phyloP scores from a whole-genome alignment of 257 asterid genomes.

The Sherardia arvensis region DNA sequence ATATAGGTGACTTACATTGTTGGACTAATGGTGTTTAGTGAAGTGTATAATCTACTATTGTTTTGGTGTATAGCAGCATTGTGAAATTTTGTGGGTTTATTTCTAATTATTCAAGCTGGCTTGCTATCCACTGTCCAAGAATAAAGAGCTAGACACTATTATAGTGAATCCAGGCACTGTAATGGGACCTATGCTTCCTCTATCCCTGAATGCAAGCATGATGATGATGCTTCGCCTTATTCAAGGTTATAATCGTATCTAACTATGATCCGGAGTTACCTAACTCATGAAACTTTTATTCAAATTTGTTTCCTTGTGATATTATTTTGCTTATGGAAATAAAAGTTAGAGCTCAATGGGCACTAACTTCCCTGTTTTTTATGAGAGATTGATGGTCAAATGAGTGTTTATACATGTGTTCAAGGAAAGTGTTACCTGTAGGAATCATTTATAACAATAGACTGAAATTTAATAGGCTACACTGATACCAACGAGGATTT shows the following conservation, averaged over 20 bases:
- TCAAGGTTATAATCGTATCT: slow-evolving; percentile 73
- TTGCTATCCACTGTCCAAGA: slow-evolving; percentile 81
- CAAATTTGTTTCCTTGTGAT: neutral
- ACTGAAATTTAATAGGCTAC: slow-evolving; percentile 33
- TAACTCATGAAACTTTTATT: neutral
- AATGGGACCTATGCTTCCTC: slow-evolving; percentile 74
- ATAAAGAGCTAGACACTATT: slow-evolving; percentile 58
- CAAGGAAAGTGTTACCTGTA: too few species aligned
- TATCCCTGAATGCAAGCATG: slow-evolving; percentile 75
- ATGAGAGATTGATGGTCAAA: neutral
- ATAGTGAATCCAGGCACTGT: slow-evolving; percentile 87
- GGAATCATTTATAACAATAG: slow-evolving; percentile 16
- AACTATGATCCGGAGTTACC: slow-evolving; percentile 3
- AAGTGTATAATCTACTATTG: neutral
- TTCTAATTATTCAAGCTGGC: slow-evolving; percentile 11
- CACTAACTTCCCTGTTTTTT: neutral
- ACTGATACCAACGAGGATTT: slow-evolving; percentile 36
- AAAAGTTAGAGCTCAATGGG: neutral
- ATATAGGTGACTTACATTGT: neutral
- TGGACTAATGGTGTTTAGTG: neutral
- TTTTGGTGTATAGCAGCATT: neutral
- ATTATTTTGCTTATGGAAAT: neutral
- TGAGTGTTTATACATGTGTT: too few species aligned
- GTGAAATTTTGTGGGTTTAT: neutral
- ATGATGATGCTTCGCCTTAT: slow-evolving; percentile 58